phyloP scores from a whole-genome alignment of 1,139 yeast species.

The Geotrichum cucujoidarum region DNA sequence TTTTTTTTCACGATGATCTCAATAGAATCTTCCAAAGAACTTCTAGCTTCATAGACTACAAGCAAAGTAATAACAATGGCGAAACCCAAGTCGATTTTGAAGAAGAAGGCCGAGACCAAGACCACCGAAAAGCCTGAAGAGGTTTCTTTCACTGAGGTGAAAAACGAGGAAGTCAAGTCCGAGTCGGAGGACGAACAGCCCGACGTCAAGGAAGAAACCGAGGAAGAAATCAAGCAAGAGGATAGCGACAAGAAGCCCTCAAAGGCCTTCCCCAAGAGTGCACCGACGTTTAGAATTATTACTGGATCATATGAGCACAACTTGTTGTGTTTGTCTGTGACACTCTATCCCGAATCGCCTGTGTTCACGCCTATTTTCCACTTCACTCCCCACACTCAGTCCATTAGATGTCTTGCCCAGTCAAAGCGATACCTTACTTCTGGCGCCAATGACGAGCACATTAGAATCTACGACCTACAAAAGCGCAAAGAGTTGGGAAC shows the following conservation, averaged over 20 bases:
- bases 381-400: conserved; percentile 87
- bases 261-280: conserved; percentile 4
- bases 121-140: not conserved
- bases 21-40: no score
- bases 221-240: not conserved
- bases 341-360: conserved; percentile 46
- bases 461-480: conserved; percentile 87
- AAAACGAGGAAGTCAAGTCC: not conserved
- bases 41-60: not conserved
- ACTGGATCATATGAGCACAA: conserved; percentile 97
- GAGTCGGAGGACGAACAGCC: not conserved
- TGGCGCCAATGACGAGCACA: conserved; percentile 95
- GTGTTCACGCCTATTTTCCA: conserved; percentile 91
- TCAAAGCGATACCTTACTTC: conserved; percentile 84
- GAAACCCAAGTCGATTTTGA: not conserved
- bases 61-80: not conserved
- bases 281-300: conserved; percentile 57
- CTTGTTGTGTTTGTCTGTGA: conserved; percentile 72
- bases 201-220: not conserved
- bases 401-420: conserved; percentile 77
- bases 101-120: not conserved
- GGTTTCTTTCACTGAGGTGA: not conserved
- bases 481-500: conserved; percentile 93
- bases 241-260: not conserved
- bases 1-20: not conserved